Conservation (phyloP, 352 stramenopile species). For the Pythium guiyangense region DNA sequence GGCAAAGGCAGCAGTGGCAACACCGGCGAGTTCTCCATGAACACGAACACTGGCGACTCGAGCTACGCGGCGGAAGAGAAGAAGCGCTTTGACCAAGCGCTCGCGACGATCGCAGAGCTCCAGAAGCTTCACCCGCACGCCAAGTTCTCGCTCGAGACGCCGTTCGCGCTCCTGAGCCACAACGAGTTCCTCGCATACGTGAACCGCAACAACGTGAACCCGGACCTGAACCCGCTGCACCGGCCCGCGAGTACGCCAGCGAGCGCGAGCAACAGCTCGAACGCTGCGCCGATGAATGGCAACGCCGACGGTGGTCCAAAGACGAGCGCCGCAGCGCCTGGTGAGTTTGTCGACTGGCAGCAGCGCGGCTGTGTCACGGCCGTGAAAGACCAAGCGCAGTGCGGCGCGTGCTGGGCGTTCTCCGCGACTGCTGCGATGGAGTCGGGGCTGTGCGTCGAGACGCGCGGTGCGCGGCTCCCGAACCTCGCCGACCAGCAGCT, state of each 20-base stretch:
- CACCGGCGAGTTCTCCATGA: conserved; percentile 17
- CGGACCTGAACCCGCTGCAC: conserved; percentile 11
- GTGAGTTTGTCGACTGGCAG: conserved; percentile 69
- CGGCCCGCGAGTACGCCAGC: not conserved
- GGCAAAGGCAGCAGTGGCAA: not conserved
- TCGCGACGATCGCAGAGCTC: conserved; percentile 32
- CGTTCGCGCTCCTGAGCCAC: conserved; percentile 53
- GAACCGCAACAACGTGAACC: conserved; percentile 33
- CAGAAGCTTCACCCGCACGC: conserved; percentile 45
- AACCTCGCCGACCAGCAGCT: conserved; percentile 61
- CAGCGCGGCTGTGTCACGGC: conserved; percentile 65
- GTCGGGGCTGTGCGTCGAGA: conserved; percentile 41
- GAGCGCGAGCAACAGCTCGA: conserved; percentile 7
- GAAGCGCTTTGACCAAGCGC: conserved; percentile 40
- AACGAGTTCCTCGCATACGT: conserved; percentile 58
- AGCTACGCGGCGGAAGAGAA: conserved; percentile 25
- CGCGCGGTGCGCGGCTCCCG: conserved; percentile 24
- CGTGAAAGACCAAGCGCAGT: conserved; percentile 50
- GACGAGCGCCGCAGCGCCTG: conserved; percentile 31
- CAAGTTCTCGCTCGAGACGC: conserved; percentile 52
- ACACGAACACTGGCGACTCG: not conserved
- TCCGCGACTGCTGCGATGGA: conserved; percentile 56
- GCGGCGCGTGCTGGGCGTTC: conserved; percentile 57
- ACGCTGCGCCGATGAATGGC: conserved; percentile 8
- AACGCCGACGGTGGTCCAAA: conserved; percentile 22